Base-by-base conservation (phyloP, 257 asterid genomes). In the Vinca minor region DNA sequence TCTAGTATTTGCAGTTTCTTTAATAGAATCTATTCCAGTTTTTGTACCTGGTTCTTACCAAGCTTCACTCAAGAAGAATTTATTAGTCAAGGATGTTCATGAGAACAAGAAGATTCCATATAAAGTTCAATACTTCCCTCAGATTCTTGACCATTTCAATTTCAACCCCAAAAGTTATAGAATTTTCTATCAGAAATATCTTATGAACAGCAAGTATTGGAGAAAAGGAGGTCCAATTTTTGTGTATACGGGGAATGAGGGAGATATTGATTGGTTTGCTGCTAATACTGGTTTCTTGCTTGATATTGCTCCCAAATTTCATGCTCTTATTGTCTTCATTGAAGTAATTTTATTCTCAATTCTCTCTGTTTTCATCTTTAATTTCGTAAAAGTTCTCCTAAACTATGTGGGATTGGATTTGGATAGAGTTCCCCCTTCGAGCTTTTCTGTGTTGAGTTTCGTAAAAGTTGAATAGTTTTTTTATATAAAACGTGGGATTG, bases 241-340 rank as follows among this genome's bases (percentile, higher is more conserved):
- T 78, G 94, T 87, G 5, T 87, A 83, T 77, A 82, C 95, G 8
- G 94, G 94, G 11, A 87, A 87, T 69, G 95, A 87, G 85, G 94
- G 93, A 34, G 87, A 85, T 20, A 85, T 87, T 73, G 93, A 83
- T 42, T 87, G 90, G 95, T 87, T 85, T 73, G 93, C 95, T 65
- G 77, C 80, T 28, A 87, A 87, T 39, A 75, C 95, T 62, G 90
- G 94, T n/a, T 87, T 85, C 80, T 17, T 85, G 87, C 81, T 80
- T 74, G 88, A 87, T 60, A 83, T 85, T 72, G 94, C 94, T 62
- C 89, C 94, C 0, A 74, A 77, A 28, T 85, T 87, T 74, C 74
- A 73, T 67, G 91, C 95, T 59, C 85, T 87, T 55, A 58, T 87
- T 0, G 80, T 87, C 68, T 87, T 87, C 57, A 81, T 87, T 60